These are phyloP conservation scores for Pyrenopolyporus hunteri DNA, from an alignment of 495 filamentous ascomycete species.

Conservation along the genomic window DNA sequence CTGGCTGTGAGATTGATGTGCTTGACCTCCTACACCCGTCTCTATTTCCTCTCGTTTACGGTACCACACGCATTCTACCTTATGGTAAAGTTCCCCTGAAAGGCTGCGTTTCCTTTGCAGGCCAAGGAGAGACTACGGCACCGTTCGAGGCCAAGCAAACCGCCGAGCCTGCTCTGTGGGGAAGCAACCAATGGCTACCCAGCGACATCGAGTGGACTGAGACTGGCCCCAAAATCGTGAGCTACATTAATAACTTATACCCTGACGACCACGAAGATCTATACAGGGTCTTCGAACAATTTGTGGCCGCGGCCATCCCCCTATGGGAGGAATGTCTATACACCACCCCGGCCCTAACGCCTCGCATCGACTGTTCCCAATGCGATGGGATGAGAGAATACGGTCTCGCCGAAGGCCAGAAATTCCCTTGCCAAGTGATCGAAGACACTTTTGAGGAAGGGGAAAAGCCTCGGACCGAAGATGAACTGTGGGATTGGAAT, in stretches of 20 bases:
- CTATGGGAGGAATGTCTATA: conserved; percentile 33
- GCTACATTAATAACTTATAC: conserved; percentile 70
- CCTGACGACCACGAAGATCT: conserved; percentile 53
- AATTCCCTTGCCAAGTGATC: conserved; percentile 4
- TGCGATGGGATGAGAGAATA: conserved; percentile 13
- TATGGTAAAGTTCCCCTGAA: conserved; percentile 47
- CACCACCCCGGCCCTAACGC: not conserved
- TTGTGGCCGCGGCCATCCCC: conserved; percentile 49
- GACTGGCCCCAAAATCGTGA: conserved; percentile 65
- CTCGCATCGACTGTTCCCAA: conserved; percentile 21
- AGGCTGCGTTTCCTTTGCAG: conserved; percentile 48
- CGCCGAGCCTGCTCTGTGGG: not conserved
- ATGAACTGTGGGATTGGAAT: not conserved
- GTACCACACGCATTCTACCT: conserved; percentile 54
- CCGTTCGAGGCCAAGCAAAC: not conserved
- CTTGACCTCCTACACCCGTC: conserved; percentile 68
- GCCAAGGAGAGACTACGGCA: conserved; percentile 46
- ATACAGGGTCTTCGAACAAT: conserved; percentile 58
- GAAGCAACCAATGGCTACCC: conserved; percentile 61
- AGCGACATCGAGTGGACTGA: conserved; percentile 56
- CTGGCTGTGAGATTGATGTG: conserved; percentile 59
- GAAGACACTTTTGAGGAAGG: too few relatives aligned
- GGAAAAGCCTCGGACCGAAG: conserved; percentile 12
- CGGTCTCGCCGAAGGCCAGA: conserved; percentile 15
- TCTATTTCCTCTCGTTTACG: conserved; percentile 64